A percentile compares a stretch with the other conserved stretches of the same genome.
Conservation (phyloP, 768 basidiomycete species). For the Neoboletus subvelutipes region DNA sequence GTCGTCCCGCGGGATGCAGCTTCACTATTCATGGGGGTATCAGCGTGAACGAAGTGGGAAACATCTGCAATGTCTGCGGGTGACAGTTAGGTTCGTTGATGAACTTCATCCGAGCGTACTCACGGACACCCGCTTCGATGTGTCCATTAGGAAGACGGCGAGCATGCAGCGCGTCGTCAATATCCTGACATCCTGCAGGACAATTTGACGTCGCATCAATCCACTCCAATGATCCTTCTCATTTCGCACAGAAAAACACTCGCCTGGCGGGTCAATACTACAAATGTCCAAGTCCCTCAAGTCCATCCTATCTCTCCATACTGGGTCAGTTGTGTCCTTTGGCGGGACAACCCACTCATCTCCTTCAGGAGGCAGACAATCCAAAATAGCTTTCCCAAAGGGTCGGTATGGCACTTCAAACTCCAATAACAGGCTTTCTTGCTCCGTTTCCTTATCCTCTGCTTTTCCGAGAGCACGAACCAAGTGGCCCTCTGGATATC, state of each 20-base stretch:
- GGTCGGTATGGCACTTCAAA: constrained; percentile 96
- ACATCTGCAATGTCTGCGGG: constrained; percentile 93
- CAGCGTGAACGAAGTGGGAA: constrained; percentile 90
- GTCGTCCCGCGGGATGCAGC: constrained; percentile 96
- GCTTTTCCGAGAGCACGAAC: constrained; percentile 88
- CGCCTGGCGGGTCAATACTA: constrained; percentile 96
- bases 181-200: constrained; percentile 85
- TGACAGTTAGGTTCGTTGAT: neutral
- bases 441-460: constrained; percentile 94
- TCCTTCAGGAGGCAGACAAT: constrained; percentile 87
- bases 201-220: neutral
- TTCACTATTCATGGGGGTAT: constrained; percentile 95
- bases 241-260: constrained; percentile 9
- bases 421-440: constrained; percentile 89
- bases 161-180: constrained; percentile 97
- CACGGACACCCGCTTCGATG: constrained; percentile 96
- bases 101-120: constrained; percentile 38
- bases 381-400: constrained; percentile 92
- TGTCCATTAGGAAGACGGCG: constrained; percentile 85
- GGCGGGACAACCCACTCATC: constrained; percentile 91
- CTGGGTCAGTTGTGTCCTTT: constrained; percentile 49
- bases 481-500: constrained; percentile 97
- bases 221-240: constrained; percentile 2
- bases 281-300: constrained; percentile 83
- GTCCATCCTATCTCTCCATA: constrained; percentile 88